These are phyloP conservation scores for Nicotiana attenuata DNA, from an alignment of 257 asterid species.

Conservation along the genomic window DNA sequence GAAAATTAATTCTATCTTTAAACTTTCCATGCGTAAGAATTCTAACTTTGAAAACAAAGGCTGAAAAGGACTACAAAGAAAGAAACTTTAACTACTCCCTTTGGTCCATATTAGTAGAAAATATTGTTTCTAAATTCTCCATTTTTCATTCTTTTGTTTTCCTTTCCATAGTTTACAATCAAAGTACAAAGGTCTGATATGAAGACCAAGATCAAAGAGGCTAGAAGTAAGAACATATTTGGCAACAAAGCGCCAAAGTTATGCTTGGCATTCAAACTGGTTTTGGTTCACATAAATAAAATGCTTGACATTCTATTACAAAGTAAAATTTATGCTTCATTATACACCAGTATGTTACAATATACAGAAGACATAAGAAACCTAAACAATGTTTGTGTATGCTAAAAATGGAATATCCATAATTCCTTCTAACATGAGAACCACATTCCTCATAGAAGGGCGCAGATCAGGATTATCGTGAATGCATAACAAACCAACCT, in stretches of 20 bases:
- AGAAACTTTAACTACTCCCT: neutral
- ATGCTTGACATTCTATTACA: neutral
- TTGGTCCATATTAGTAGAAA: neutral
- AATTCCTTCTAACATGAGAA: conserved; percentile 28
- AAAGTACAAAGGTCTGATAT: neutral
- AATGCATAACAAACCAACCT: conserved; percentile 25
- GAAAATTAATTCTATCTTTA: neutral
- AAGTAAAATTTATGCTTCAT: neutral
- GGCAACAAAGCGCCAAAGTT: neutral
- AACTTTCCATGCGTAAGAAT: neutral
- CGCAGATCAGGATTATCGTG: conserved; percentile 21
- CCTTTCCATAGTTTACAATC: neutral
- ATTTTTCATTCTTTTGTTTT: neutral
- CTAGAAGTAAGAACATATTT: neutral
- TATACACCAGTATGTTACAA: neutral
- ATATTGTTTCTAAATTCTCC: neutral
- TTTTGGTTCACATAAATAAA: neutral
- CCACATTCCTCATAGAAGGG: conserved; percentile 22
- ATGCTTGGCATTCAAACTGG: neutral
- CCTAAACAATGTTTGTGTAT: neutral
- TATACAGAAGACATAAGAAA: neutral
- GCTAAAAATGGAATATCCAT: conserved; percentile 17
- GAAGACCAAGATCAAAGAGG: neutral
- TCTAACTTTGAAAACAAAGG: neutral
- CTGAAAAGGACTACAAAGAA: neutral